phyloP scores from a whole-genome alignment of 306 rosid species.

The Quercus berberidifolia region DNA sequence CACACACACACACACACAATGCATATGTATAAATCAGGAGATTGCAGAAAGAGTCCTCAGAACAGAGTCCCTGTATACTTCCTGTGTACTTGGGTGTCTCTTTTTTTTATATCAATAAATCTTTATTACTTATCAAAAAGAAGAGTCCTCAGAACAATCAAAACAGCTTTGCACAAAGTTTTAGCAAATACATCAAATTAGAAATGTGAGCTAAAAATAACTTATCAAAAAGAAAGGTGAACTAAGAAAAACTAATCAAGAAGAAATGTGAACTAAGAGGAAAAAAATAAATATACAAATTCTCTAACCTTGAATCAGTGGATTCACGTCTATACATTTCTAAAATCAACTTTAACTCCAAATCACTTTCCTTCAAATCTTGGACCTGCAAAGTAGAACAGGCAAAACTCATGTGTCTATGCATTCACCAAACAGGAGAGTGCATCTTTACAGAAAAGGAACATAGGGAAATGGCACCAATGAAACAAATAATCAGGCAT shows the following conservation, averaged over 20 bases:
- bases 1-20: neutral
- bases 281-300: neutral
- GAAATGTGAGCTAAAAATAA: neutral
- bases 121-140: neutral
- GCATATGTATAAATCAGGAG: neutral
- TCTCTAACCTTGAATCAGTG: constrained; percentile 74
- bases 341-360: constrained; percentile 66
- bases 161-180: neutral
- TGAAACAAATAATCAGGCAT: neutral
- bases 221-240: too few species aligned
- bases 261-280: constrained; percentile 3
- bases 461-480: neutral
- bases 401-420: neutral
- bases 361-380: constrained; percentile 50
- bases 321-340: constrained; percentile 86
- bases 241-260: too few species aligned
- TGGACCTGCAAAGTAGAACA: constrained; percentile 50
- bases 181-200: constrained; percentile 10
- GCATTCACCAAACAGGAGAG: neutral
- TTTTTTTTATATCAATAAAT: too few species aligned
- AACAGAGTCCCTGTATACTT: neutral
- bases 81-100: too few species aligned
- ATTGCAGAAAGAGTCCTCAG: neutral
- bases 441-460: neutral
- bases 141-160: neutral